Base-by-base conservation (phyloP, 306 rosid species). In the Prunus padus region DNA sequence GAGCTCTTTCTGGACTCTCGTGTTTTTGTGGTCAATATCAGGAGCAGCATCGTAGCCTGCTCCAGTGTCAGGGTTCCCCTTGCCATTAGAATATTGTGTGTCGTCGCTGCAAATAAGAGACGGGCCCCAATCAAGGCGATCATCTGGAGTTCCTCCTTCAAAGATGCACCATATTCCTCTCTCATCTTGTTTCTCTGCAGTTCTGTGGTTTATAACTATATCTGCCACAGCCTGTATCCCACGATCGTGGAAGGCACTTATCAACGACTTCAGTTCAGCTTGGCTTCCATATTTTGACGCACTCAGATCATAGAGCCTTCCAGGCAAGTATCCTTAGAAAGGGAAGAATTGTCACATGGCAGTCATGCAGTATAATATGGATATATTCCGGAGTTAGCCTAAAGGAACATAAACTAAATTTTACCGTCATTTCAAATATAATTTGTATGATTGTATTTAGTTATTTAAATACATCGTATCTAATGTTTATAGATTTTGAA, bases 131-230 rank as follows among this genome's bases (percentile, higher is more conserved):
- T 91, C 97, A 2, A 93, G 97, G 11, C 84, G 83, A 16, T 59
- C 9, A 67, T 93, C 96, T 0, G 84, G 44, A 0, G 96, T 93
- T 4, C 96, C 98, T 25, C 98, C 93, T 80, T 93, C 96, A 47
- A 91, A 91, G 82, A 93, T 73, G 88, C 88, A 77, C 73, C 87
- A 91, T 11, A 82, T 85, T 26, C 97, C 93, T 80, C 96, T 87
- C 5, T 25, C 75, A 16, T 91, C 97, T 60, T 83, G 70, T 61
- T 72, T 84, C 84, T 91, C 92, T 25, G 98, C 93, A 5, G 92
- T 85, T 86, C 92, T 88, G 76, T 93, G 98, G 85, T 91, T 89
- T 83, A 93, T 93, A 42, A 93, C 97, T 54, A 93, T 89, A 80
- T 93, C 96, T 14, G 97, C 98, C 0, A 93, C 0, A 61, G 77